Percentiles rank a stretch among this genome's conserved stretches.
Evolutionary conservation across 495 filamentous ascomycete genomes (phyloP).

Genomic region (Aspergillus nanangensis): DNA sequence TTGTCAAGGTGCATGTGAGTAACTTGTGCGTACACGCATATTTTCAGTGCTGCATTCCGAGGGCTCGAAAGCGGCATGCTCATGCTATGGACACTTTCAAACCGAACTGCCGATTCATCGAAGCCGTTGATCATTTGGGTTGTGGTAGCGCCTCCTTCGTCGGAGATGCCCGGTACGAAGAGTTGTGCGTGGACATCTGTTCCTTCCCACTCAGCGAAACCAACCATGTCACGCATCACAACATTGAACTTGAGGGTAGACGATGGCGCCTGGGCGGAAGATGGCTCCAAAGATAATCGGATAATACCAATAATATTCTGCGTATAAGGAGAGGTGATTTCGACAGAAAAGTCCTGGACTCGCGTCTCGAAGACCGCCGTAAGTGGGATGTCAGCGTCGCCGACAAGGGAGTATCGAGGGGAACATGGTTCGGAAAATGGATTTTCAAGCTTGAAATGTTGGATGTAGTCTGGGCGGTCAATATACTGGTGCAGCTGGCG

Average conservation of each 20-base stretch:
- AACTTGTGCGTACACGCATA: conserved; percentile 92
- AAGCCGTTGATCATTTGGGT: conserved; percentile 94
- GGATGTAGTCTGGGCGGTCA: conserved; percentile 87
- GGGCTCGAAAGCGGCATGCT: conserved; percentile 86
- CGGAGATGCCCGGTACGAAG: conserved; percentile 87
- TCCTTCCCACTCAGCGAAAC: conserved; percentile 94
- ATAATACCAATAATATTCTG: conserved; percentile 84
- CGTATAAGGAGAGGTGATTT: conserved; percentile 90
- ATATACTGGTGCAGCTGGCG: conserved; percentile 95
- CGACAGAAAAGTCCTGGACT: conserved; percentile 89
- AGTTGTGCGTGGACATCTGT: conserved; percentile 95
- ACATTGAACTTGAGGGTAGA: conserved; percentile 97
- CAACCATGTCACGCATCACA: conserved; percentile 95
- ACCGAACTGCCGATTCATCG: conserved; percentile 89
- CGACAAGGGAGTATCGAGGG: conserved; percentile 87
- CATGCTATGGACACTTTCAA: conserved; percentile 98
- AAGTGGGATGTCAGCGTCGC: conserved; percentile 90
- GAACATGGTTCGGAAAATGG: conserved; percentile 88
- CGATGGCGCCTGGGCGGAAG: conserved; percentile 85
- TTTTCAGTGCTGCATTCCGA: conserved; percentile 67
- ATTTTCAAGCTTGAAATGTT: conserved; percentile 55
- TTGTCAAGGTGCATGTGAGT: conserved; percentile 95
- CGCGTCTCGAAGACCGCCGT: conserved; percentile 92
- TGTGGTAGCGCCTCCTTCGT: conserved; percentile 86
- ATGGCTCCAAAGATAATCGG: conserved; percentile 86